phyloP scores from a whole-genome alignment of 352 stramenopile species.

The Phytophthora fragariae region DNA sequence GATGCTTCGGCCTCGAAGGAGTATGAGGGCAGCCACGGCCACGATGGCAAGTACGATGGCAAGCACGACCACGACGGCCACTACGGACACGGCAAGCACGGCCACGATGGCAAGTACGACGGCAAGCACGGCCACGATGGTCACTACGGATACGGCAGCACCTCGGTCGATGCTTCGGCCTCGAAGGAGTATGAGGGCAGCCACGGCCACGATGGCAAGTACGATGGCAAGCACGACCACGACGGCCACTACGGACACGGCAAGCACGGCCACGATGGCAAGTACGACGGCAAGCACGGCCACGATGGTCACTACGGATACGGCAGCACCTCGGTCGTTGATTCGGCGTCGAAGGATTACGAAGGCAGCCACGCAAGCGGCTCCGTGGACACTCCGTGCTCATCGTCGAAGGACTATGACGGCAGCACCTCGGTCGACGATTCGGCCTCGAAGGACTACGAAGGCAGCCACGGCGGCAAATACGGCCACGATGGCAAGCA shows the following conservation, averaged over 20 bases:
- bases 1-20: constrained; percentile 13
- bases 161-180: constrained; percentile 6
- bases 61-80: background rate
- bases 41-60: background rate
- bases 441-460: background rate
- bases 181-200: constrained; percentile 9
- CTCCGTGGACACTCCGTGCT: background rate
- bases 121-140: too few species aligned
- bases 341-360: background rate
- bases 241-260: background rate
- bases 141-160: background rate
- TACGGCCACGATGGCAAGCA: background rate
- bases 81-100: too few species aligned
- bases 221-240: background rate
- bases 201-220: background rate
- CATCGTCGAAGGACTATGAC: background rate
- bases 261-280: background rate
- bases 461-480: constrained; percentile 1
- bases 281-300: background rate
- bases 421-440: background rate
- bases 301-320: background rate
- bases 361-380: background rate
- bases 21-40: constrained; percentile 4
- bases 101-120: background rate
- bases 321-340: background rate